Conservation (phyloP, 2,329 filamentous ascomycete species). For the Penicillium paneum region DNA sequence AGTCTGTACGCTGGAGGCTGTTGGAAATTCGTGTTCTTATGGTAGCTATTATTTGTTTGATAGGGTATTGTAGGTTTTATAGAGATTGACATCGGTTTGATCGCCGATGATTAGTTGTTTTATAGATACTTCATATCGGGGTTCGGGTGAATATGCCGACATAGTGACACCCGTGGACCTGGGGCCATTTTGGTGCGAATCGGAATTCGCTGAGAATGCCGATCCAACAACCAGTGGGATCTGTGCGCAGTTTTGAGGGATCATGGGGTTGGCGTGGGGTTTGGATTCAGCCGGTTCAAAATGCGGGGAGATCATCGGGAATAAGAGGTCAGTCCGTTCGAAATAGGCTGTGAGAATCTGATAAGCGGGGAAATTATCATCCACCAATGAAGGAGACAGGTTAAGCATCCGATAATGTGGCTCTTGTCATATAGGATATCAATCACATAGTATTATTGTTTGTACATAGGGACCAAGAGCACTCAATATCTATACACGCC, state of each 20-base stretch:
- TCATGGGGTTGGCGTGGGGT: neutral
- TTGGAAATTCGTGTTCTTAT: neutral
- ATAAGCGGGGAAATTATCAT: slow-evolving; percentile 7
- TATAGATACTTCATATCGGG: neutral
- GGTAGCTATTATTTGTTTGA: neutral
- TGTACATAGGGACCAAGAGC: neutral
- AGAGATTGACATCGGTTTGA: neutral
- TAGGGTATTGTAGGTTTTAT: neutral
- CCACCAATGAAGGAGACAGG: slow-evolving; percentile 3
- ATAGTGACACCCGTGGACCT: neutral
- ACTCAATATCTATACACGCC: slow-evolving; percentile 4
- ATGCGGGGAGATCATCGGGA: slow-evolving; percentile 1
- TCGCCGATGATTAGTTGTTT: neutral
- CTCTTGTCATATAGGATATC: neutral
- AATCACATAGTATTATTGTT: slow-evolving; percentile 1
- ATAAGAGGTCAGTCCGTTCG: neutral
- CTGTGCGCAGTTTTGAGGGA: neutral
- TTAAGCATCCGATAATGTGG: neutral
- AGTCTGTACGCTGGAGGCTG: neutral
- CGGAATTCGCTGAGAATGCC: slow-evolving; percentile 5
- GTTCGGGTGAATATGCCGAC: neutral
- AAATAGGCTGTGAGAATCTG: neutral
- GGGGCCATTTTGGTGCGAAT: neutral
- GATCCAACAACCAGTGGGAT: slow-evolving; percentile 1
- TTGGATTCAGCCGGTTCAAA: slow-evolving; percentile 6